Percentiles rank a stretch among this genome's conserved stretches.
phyloP scores from a whole-genome alignment of 306 rosid genomes.

The Malus fusca region DNA sequence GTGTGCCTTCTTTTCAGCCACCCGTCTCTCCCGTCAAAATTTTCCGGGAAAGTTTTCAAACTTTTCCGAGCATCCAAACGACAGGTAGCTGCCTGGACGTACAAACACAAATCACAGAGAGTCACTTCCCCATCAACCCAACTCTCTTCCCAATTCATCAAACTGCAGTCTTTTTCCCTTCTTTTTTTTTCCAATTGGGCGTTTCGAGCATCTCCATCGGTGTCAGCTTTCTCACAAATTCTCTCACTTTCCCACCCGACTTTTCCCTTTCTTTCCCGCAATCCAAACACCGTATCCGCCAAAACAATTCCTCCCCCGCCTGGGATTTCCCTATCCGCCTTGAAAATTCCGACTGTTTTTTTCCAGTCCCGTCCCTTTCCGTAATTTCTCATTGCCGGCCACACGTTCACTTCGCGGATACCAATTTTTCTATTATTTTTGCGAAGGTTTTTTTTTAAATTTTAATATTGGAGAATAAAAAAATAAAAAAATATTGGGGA shows the following conservation, averaged over 20 bases:
- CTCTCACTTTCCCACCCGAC: slow-evolving; percentile 16
- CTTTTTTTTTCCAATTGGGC: neutral
- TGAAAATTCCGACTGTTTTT: slow-evolving; percentile 25
- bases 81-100: neutral
- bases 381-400: neutral
- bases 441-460: neutral
- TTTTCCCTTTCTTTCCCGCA: slow-evolving; percentile 12
- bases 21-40: neutral
- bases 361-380: slow-evolving; percentile 43
- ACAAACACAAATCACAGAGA: neutral
- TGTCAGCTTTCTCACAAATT: slow-evolving; percentile 34
- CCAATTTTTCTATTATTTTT: neutral
- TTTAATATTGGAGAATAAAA: neutral
- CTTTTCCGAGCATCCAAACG: slow-evolving; percentile 8
- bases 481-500: neutral
- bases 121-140: slow-evolving; percentile 22
- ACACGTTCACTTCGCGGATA: neutral
- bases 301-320: slow-evolving; percentile 19
- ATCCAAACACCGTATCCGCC: slow-evolving; percentile 47
- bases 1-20: neutral
- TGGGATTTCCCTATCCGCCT: slow-evolving; percentile 17
- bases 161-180: slow-evolving; percentile 21
- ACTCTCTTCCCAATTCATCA: slow-evolving; percentile 18
- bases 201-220: neutral
- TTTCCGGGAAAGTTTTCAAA: slow-evolving; percentile 13